These are phyloP conservation scores for Xerocomellus amylosporus DNA, from an alignment of 768 basidiomycete genomes.

Conservation along the genomic window DNA sequence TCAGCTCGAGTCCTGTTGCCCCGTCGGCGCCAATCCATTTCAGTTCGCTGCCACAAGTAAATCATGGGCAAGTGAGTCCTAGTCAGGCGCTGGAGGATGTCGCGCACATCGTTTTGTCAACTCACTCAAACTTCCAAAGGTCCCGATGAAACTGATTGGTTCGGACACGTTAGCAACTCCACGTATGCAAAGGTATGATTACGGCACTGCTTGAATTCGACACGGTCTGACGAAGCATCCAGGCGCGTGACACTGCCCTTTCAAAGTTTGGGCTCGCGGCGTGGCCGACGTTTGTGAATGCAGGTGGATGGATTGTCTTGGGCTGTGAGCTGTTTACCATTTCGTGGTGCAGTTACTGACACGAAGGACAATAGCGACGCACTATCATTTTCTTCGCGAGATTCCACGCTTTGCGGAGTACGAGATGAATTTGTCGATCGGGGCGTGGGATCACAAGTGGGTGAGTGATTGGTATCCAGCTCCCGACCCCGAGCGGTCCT, in stretches of 20 bases:
- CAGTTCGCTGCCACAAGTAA: slow-evolving; percentile 1
- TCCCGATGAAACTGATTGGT: slow-evolving; percentile 19
- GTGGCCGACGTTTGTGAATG: slow-evolving; percentile 13
- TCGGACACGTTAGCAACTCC: slow-evolving; percentile 17
- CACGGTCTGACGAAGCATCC: not conserved
- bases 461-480: not conserved
- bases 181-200: slow-evolving; percentile 13
- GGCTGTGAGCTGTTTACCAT: not conserved
- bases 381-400: slow-evolving; percentile 18
- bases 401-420: slow-evolving; percentile 16
- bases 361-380: slow-evolving; percentile 1
- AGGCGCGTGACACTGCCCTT: slow-evolving; percentile 18
- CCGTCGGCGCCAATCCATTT: slow-evolving; percentile 17
- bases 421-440: slow-evolving; percentile 15
- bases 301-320: slow-evolving; percentile 7
- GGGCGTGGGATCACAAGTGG: slow-evolving; percentile 19
- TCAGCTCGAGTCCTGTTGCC: slow-evolving; percentile 14
- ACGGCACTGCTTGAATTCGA: not conserved
- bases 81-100: not conserved
- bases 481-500: not conserved
- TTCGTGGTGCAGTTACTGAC: not conserved
- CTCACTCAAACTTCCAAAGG: slow-evolving; percentile 8
- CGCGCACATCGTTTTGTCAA: not conserved
- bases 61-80: slow-evolving; percentile 18
- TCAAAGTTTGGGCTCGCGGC: slow-evolving; percentile 5